Evolutionary conservation across 2,329 filamentous ascomycete genomes (phyloP).

Genomic region (Pseudogymnoascus sp.): DNA sequence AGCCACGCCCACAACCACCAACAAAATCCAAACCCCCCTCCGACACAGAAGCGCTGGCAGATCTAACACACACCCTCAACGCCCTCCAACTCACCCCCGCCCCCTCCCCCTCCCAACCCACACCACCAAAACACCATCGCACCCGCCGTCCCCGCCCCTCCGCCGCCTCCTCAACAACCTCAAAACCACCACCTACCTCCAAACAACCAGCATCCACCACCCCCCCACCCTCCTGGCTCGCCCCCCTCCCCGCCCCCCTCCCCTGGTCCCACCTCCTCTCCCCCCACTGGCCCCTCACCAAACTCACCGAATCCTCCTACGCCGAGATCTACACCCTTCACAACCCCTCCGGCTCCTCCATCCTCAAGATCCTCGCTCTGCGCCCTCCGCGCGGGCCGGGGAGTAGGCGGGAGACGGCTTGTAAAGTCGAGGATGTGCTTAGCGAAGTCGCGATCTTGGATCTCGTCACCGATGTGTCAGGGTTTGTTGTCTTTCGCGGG

Average conservation of each 20-base stretch:
- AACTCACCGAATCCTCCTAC: slow-evolving; percentile 60
- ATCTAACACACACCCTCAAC: background rate
- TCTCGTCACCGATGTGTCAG: slow-evolving; percentile 54
- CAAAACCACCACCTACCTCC: background rate
- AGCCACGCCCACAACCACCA: background rate
- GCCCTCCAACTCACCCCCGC: background rate
- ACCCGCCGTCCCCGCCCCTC: background rate
- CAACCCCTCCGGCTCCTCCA: slow-evolving; percentile 51
- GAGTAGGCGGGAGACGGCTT: slow-evolving; percentile 18
- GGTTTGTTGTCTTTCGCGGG: slow-evolving; percentile 59
- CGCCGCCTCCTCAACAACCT: background rate
- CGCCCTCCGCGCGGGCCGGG: slow-evolving; percentile 39
- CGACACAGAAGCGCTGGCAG: background rate
- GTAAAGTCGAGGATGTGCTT: slow-evolving; percentile 39
- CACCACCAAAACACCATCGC: background rate
- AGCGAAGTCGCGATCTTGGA: slow-evolving; percentile 57
- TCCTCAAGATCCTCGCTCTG: slow-evolving; percentile 57
- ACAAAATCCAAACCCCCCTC: background rate
- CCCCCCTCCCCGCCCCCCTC: slow-evolving; percentile 19
- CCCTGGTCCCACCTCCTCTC: slow-evolving; percentile 53
- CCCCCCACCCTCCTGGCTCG: slow-evolving; percentile 9
- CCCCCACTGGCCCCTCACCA: slow-evolving; percentile 44
- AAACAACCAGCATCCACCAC: no score
- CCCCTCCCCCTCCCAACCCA: background rate
- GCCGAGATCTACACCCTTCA: slow-evolving; percentile 58